Percentiles rank a stretch among this genome's conserved stretches.
Evolutionary conservation across 257 asterid genomes (phyloP).

Genomic region (Solanum pimpinellifolium): DNA sequence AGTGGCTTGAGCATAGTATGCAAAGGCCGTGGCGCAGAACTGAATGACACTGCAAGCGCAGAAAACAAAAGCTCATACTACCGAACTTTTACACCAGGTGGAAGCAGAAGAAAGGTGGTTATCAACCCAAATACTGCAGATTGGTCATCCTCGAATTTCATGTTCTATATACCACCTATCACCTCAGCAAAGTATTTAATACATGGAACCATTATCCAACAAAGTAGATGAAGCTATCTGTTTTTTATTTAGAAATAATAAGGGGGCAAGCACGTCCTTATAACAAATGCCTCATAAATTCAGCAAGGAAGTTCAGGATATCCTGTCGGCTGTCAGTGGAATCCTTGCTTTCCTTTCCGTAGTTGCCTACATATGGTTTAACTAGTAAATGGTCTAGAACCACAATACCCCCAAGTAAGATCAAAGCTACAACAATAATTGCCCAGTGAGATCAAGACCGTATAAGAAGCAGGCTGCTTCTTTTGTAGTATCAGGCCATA

Average conservation of each 20-base stretch:
- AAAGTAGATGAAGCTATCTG: not conserved
- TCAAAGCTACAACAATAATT: not conserved
- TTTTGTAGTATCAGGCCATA: not conserved
- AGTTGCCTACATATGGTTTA: not conserved
- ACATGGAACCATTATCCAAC: not conserved
- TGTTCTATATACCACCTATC: not conserved
- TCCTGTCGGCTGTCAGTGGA: not conserved
- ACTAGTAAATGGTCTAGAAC: not conserved
- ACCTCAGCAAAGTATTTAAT: not conserved
- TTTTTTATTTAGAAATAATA: not conserved
- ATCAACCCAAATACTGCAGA: not conserved
- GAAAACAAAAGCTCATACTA: not conserved
- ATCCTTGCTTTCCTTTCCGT: not conserved
- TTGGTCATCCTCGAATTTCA: not conserved
- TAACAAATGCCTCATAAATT: not conserved
- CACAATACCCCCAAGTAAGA: not conserved
- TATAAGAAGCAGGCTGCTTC: not conserved
- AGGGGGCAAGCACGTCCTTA: not conserved
- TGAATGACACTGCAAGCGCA: constrained; percentile 81
- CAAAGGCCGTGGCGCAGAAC: constrained; percentile 97
- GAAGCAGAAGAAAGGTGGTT: not conserved
- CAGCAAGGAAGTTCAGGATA: not conserved
- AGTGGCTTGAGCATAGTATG: constrained; percentile 91
- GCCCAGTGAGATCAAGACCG: not conserved
- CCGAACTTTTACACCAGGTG: not conserved